Conservation (phyloP, 352 stramenopile genomes). For the Pythium dissotocum region DNA sequence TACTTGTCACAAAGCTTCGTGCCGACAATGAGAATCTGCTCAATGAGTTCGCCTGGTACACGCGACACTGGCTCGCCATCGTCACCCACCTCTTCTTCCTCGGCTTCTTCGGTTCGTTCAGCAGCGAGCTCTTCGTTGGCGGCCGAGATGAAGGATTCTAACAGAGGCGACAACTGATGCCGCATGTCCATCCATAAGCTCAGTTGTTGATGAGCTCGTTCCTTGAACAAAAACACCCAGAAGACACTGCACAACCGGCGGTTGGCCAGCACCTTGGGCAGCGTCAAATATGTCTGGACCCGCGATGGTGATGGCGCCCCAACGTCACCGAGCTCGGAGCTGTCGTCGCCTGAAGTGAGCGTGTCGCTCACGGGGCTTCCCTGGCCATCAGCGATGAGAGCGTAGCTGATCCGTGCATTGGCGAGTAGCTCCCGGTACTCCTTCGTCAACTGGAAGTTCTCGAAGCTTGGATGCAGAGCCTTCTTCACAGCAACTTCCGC, state of each 20-base stretch:
- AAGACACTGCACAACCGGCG: slow-evolving; percentile 82
- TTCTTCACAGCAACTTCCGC: slow-evolving; percentile 72
- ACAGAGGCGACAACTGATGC: slow-evolving; percentile 66
- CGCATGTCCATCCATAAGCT: slow-evolving; percentile 86
- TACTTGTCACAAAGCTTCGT: slow-evolving; percentile 69
- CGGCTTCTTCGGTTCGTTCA: slow-evolving; percentile 31
- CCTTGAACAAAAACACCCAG: slow-evolving; percentile 88
- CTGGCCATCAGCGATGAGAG: slow-evolving; percentile 29
- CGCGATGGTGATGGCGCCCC: slow-evolving; percentile 13
- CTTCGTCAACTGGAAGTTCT: slow-evolving; percentile 53
- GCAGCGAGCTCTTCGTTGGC: slow-evolving; percentile 39
- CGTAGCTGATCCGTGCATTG: slow-evolving; percentile 59
- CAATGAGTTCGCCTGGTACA: slow-evolving; percentile 63
- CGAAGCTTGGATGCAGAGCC: slow-evolving; percentile 70
- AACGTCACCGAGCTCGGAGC: slow-evolving; percentile 14
- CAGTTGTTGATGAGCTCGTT: slow-evolving; percentile 75
- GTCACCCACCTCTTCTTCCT: slow-evolving; percentile 7
- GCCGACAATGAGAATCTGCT: slow-evolving; percentile 59
- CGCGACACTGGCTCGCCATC: slow-evolving; percentile 24
- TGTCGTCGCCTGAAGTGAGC: slow-evolving; percentile 19
- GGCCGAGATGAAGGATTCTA: slow-evolving; percentile 54
- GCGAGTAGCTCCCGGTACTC: slow-evolving; percentile 59
- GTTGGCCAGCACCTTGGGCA: slow-evolving; percentile 76
- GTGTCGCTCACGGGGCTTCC: slow-evolving; percentile 29
- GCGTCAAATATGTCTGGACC: slow-evolving; percentile 57